Percentiles rank a stretch among this genome's conserved stretches.
Conservation (phyloP, 2,329 filamentous ascomycete species). For the Phyllosticta capitalensis region DNA sequence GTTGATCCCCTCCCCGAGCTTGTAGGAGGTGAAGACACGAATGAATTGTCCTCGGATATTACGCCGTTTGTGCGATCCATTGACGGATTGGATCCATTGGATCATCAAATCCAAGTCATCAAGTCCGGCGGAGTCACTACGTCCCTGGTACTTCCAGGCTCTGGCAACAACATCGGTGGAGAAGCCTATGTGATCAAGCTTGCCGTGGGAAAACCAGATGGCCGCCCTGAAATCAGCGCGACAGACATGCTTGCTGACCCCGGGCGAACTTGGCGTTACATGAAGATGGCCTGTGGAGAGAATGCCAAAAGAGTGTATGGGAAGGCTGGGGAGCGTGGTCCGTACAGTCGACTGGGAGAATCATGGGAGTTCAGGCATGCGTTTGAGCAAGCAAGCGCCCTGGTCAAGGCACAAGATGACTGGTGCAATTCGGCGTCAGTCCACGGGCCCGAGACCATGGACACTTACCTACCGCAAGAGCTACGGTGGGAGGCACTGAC, state of each 20-base stretch:
- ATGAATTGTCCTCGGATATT: constrained; percentile 54
- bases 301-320: constrained; percentile 58
- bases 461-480: constrained; percentile 51
- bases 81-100: constrained; percentile 54
- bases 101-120: constrained; percentile 58
- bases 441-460: constrained; percentile 42
- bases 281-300: constrained; percentile 70
- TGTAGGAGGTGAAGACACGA: constrained; percentile 47
- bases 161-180: constrained; percentile 64
- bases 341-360: constrained; percentile 55
- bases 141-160: constrained; percentile 56
- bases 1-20: constrained; percentile 49
- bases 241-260: constrained; percentile 57
- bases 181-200: constrained; percentile 63
- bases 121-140: constrained; percentile 66
- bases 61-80: constrained; percentile 60
- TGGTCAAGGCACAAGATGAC: constrained; percentile 54
- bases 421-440: constrained; percentile 53
- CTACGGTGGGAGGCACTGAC: constrained; percentile 54
- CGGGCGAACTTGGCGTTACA: constrained; percentile 56
- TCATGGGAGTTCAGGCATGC: constrained; percentile 61
- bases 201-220: constrained; percentile 50
- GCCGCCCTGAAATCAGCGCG: constrained; percentile 54
- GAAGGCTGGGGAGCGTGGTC: constrained; percentile 42
- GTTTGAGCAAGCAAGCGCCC: constrained; percentile 51